Percentiles rank a stretch among this genome's conserved stretches.
Evolutionary conservation across 352 stramenopile genomes (phyloP).

Genomic region (Phytophthora syringae): DNA sequence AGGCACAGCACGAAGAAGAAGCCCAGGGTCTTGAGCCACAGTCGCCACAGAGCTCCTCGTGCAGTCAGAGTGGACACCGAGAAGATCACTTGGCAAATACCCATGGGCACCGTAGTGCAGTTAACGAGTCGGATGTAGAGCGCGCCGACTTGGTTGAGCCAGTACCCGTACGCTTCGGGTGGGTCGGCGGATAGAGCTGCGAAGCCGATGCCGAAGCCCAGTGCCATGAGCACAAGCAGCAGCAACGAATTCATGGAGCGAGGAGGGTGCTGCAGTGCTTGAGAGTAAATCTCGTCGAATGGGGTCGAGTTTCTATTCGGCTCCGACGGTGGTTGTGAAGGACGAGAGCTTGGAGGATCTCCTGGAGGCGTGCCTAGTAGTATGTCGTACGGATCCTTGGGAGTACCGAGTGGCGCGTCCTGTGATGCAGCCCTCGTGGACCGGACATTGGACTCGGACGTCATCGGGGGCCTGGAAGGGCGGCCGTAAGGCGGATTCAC

Average conservation of each 20-base stretch:
- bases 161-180: constrained; percentile 47
- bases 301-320: constrained; percentile 16
- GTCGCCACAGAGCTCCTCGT: constrained; percentile 41
- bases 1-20: constrained; percentile 45
- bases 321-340: constrained; percentile 28
- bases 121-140: constrained; percentile 70
- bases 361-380: constrained; percentile 58
- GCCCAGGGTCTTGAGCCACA: constrained; percentile 49
- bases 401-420: constrained; percentile 35
- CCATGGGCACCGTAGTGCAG: constrained; percentile 64
- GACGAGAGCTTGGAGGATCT: constrained; percentile 43
- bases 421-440: constrained; percentile 34
- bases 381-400: constrained; percentile 51
- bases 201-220: constrained; percentile 49
- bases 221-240: constrained; percentile 45
- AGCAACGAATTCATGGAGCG: constrained; percentile 52
- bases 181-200: constrained; percentile 39
- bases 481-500: constrained; percentile 11
- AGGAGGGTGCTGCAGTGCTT: constrained; percentile 29
- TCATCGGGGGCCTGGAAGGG: constrained; percentile 18
- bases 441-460: constrained; percentile 41
- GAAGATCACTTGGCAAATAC: constrained; percentile 69
- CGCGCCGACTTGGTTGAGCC: constrained; percentile 55
- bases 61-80: constrained; percentile 55
- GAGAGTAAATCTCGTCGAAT: constrained; percentile 26